Conservation (phyloP, 192 early-diverging fungal species). For the Entomortierella lignicola region DNA sequence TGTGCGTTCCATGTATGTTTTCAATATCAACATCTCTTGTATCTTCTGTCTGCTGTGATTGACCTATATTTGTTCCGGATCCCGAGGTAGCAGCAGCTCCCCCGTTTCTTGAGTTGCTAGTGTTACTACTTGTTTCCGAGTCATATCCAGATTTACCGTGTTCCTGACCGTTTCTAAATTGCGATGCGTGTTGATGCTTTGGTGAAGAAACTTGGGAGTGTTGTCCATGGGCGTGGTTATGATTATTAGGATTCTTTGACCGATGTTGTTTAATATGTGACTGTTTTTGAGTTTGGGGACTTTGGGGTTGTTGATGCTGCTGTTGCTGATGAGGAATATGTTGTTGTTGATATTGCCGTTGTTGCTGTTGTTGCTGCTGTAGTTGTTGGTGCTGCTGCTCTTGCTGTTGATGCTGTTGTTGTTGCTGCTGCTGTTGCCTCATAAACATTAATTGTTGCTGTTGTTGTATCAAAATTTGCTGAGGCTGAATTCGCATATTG, state of each 20-base stretch:
- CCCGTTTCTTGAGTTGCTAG: background rate
- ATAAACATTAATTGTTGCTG: slow-evolving; percentile 50
- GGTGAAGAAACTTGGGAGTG: slow-evolving; percentile 17
- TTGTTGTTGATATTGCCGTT: slow-evolving; percentile 5
- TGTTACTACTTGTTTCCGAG: background rate
- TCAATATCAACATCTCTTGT: slow-evolving; percentile 13
- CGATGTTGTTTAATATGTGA: slow-evolving; percentile 27
- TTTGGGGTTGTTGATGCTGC: slow-evolving; percentile 55
- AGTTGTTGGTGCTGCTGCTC: slow-evolving; percentile 12
- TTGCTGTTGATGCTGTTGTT: slow-evolving; percentile 57
- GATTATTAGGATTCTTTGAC: slow-evolving; percentile 35
- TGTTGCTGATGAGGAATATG: slow-evolving; percentile 15
- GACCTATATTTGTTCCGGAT: background rate
- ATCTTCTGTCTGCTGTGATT: slow-evolving; percentile 20
- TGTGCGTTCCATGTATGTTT: slow-evolving; percentile 62
- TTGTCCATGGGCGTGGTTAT: background rate
- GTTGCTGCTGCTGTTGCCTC: slow-evolving; percentile 59
- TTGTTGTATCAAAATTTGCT: slow-evolving; percentile 61
- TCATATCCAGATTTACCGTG: slow-evolving; percentile 11
- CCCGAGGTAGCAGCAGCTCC: background rate
- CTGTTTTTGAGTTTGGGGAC: slow-evolving; percentile 54
- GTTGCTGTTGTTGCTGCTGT: background rate
- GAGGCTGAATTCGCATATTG: slow-evolving; percentile 63
- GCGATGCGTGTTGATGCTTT: slow-evolving; percentile 21
- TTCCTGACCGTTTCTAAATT: slow-evolving; percentile 15